Evolutionary conservation across 2,329 filamentous ascomycete species (phyloP).

Genomic region (Paracamarosporium sp.): DNA sequence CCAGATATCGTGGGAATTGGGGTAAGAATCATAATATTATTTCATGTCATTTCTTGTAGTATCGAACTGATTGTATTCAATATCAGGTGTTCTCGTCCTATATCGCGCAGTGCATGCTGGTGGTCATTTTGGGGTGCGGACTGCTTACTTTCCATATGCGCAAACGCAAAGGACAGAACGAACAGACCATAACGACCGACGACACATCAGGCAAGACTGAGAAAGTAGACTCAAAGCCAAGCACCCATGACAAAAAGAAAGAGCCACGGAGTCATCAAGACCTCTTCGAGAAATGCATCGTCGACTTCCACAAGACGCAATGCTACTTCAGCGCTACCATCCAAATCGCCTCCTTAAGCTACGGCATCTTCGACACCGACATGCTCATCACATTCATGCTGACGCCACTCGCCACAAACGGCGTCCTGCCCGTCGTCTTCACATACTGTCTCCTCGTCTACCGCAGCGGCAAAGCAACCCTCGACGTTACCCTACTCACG

Average conservation of each 20-base stretch:
- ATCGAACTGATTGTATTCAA: background rate
- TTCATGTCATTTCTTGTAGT: too few species aligned
- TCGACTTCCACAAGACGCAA: constrained; percentile 33
- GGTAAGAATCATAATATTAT: constrained; percentile 13
- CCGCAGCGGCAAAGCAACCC: constrained; percentile 6
- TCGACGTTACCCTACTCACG: constrained; percentile 20
- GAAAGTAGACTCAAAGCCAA: background rate
- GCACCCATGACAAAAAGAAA: background rate
- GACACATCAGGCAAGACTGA: background rate
- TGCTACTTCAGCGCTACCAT: constrained; percentile 34
- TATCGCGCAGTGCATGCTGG: constrained; percentile 28
- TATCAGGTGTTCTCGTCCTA: constrained; percentile 28
- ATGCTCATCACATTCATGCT: constrained; percentile 30
- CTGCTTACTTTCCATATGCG: constrained; percentile 8
- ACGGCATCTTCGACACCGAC: constrained; percentile 23
- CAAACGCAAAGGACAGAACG: background rate
- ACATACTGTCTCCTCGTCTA: constrained; percentile 18
- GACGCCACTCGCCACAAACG: constrained; percentile 27
- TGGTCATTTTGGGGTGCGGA: constrained; percentile 20
- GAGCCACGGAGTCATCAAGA: constrained; percentile 4
- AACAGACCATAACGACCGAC: background rate
- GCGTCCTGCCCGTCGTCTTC: constrained; percentile 25
- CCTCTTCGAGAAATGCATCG: constrained; percentile 15
- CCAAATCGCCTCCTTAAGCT: constrained; percentile 30
- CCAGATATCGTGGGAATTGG: constrained; percentile 26